phyloP scores from a whole-genome alignment of 31 red algal species.

The Bonnemaisonia californica region DNA sequence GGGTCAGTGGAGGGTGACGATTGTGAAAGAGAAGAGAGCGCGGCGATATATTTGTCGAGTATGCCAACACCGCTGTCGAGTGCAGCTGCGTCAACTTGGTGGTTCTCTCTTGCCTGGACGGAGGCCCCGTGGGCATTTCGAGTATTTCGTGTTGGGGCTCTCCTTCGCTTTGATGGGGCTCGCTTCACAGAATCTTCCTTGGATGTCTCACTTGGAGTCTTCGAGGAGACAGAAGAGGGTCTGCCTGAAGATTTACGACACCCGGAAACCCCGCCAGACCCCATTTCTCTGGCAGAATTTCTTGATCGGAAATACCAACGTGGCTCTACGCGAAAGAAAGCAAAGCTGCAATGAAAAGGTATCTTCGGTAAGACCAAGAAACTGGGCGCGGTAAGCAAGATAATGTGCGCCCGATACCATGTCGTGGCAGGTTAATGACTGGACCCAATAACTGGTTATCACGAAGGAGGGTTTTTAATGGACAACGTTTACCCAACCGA shows the following conservation, averaged over 20 bases:
- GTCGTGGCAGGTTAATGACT: too few relatives aligned
- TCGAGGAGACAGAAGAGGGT: not conserved
- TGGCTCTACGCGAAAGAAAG: too few relatives aligned
- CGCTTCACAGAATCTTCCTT: not conserved
- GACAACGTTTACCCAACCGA: too few relatives aligned
- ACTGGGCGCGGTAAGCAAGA: too few relatives aligned
- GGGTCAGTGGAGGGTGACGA: not conserved
- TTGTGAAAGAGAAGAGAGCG: not conserved
- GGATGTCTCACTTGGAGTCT: not conserved
- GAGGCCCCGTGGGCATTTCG: not conserved
- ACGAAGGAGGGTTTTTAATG: too few relatives aligned
- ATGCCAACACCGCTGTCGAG: not conserved
- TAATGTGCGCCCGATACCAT: too few relatives aligned
- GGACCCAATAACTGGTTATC: too few relatives aligned
- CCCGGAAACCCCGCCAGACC: not conserved
- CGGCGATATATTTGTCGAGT: not conserved
- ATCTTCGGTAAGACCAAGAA: too few relatives aligned
- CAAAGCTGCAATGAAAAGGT: too few relatives aligned
- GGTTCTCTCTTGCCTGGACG: not conserved
- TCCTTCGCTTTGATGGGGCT: not conserved
- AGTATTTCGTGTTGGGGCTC: not conserved
- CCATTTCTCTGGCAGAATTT: not conserved
- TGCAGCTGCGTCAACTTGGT: not conserved
- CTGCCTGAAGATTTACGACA: not conserved
- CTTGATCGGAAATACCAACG: too few relatives aligned